Base-by-base conservation (phyloP, 2,329 filamentous ascomycete species). In the Xylaria sp. region DNA sequence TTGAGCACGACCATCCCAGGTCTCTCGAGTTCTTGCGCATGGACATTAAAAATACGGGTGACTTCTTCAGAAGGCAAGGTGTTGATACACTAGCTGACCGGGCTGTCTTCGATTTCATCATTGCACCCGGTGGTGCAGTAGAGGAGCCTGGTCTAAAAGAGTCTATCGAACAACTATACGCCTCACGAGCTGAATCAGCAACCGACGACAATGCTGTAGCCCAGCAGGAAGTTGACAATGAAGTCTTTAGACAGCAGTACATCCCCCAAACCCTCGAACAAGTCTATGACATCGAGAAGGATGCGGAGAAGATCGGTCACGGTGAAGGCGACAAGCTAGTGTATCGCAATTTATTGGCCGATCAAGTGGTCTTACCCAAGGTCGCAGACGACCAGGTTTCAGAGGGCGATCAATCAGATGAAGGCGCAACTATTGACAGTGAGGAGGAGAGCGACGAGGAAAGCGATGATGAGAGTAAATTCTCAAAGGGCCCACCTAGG, bases 21-120 rank as follows among this genome's bases (percentile, higher is more conserved):
- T 95, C 93, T 2, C 86, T 97, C 36, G 95, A 98, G 79, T 99
- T 99, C 78, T 81, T 99, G 75, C 90, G 96, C 40, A 98, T 97
- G 94, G 96, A 99, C 78, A 94, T 99, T 81, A 98, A 97, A 85
- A 99, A 99, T 77, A 89, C 97, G 1, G 92, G 90, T 26, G 93
- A 97, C 79, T 99, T 97, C 82, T 99, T 98, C 88, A 86, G 90
- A 36, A 88, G 92, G 23, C 91, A 97, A 79, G 92, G 91, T 48
- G 93, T 98, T 1, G 90, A 97, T 69, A 91, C 89, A 0, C 85
- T 99, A 3, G 83, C 90, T 1, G 95, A 98, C 79, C 89, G 92
- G 38, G 83, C 87, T n/a, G 85, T 94, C 11, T 99, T 97, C 81
- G 88, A 90, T 73, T 98, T 97, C 80, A 89, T 98, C 76, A 93